Conservation (phyloP, 2,329 filamentous ascomycete genomes). For the Bipolaris oryzae region DNA sequence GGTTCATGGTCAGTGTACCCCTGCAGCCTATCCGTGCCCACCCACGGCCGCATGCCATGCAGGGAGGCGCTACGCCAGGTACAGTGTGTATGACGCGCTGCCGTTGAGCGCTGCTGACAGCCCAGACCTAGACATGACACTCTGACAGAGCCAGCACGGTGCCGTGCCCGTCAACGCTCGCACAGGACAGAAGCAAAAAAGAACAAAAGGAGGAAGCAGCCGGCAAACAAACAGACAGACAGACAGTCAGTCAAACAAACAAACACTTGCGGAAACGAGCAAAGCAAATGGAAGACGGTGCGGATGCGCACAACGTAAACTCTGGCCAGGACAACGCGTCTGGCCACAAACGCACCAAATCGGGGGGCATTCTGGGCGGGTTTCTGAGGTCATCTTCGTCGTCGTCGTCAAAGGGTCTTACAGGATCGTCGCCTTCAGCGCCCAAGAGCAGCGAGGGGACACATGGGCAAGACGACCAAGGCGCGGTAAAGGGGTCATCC, state of each 20-base stretch:
- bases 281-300: too few species aligned
- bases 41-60: constrained; percentile 23
- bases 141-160: constrained; percentile 14
- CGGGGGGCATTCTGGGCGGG: constrained; percentile 70
- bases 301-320: constrained; percentile 5
- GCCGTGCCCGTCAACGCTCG: constrained; percentile 19
- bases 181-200: background rate
- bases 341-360: constrained; percentile 57
- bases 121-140: constrained; percentile 27
- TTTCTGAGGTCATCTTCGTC: constrained; percentile 22
- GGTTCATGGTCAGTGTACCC: constrained; percentile 19
- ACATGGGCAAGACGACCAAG: constrained; percentile 37
- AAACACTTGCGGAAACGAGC: too few species aligned
- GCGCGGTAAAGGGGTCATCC: constrained; percentile 26
- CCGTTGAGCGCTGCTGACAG: constrained; percentile 14
- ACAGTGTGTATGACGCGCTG: constrained; percentile 11
- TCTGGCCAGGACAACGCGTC: constrained; percentile 7
- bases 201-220: constrained; percentile 34
- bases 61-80: constrained; percentile 6
- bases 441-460: constrained; percentile 25
- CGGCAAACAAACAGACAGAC: background rate
- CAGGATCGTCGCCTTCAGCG: constrained; percentile 39
- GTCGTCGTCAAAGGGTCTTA: constrained; percentile 2
- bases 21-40: constrained; percentile 26
- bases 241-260: too few species aligned